Evolutionary conservation across 108 stramenopile species (phyloP), one percentile per base, ranked within the genome.

Genomic region (Aureococcus anophagefferens): DNA sequence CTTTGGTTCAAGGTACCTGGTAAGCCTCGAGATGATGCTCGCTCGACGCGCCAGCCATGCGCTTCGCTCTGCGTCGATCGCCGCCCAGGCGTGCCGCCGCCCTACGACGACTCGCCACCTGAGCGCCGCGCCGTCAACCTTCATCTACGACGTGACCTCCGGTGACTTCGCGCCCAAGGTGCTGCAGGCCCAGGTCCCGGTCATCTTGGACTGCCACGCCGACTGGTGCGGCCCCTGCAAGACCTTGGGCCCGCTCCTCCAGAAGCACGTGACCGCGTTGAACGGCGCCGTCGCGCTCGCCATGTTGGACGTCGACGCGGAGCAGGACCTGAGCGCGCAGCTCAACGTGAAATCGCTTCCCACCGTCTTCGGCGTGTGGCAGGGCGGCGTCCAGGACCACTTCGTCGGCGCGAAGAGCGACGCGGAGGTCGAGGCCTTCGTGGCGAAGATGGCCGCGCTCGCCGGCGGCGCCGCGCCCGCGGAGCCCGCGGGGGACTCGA

Each of bases 141-240:
- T n/a, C n/a, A n/a, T n/a, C n/a, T n/a, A n/a, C n/a, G n/a, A n/a
- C 30, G 71, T 65, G 34, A 45, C 18, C 64, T 3, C 46, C 32
- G 40, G n/a, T 9, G 33, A 33, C 64, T 72, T 72, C 65, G 4
- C 4, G 35, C 5, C 21, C 34, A 35, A 65, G 35, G 71, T 72
- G 35, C 64, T 72, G 64, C 31, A 65, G 15, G n/a, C 33, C 64
- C 33, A 35, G 40, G 35, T 65, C 63, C 71, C 71, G 18, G 72
- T 73, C 28, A 15, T 73, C 28, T 40, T 74, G 13, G 67, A 74
- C 46, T 68, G 44, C 67, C 30, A 59, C 25, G 73, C 73, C 51
- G 67, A 74, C 28, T 74, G 73, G 73, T 74, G 73, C 67, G 73
- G 73, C 15, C 73, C 73, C 30, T 74, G 73, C 67, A 46, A 68